Base-by-base conservation (phyloP, 768 basidiomycete genomes). In the Boletus edulis region DNA sequence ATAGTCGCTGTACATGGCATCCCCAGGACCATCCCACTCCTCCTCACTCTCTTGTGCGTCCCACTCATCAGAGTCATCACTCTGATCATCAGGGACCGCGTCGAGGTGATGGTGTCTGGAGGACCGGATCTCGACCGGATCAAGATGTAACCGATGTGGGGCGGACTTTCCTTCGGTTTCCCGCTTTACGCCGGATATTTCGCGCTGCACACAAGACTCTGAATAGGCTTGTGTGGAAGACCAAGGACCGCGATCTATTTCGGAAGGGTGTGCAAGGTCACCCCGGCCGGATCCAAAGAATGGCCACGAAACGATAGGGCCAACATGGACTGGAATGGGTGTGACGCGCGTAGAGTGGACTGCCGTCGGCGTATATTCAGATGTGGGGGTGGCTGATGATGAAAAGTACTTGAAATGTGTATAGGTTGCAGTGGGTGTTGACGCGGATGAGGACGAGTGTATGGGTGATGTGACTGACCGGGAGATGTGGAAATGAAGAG, bases 281-380 rank as follows among this genome's bases (percentile, higher is more conserved):
- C 91, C 91, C 39, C 91, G 80, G 59, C 86, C 84, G 5, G 89
- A 87, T 44, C 91, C 91, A 67, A 94, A 94, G 77, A 93, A 94
- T 1, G 91, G 87, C 91, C 91, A 94, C 4, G 90, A 91, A 47
- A 93, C 82, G 63, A 94, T 93, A 9, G 87, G 87, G 4, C 91
- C 91, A 42, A 92, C 76, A 47, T 85, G 81, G 48, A 79, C 74
- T 47, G 59, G 41, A 24, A 57, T 37, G 54, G 71, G 53, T 52
- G 61, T 43, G 56, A 57, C 44, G 57, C 46, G 41, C 3, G 38
- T 20, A 18, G 45, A 4, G 2, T 32, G 42, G 0, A 17, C 34
- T 13, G 40, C 39, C 13, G 37, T 51, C 13, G 62, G 45, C 2
- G 52, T 60, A 32, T 38, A 44, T 8, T 35, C 51, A 4, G 57